Percentiles rank a stretch among this genome's conserved stretches.
phyloP scores from a whole-genome alignment of 768 basidiomycete species.

The Cytidiella melzeri region DNA sequence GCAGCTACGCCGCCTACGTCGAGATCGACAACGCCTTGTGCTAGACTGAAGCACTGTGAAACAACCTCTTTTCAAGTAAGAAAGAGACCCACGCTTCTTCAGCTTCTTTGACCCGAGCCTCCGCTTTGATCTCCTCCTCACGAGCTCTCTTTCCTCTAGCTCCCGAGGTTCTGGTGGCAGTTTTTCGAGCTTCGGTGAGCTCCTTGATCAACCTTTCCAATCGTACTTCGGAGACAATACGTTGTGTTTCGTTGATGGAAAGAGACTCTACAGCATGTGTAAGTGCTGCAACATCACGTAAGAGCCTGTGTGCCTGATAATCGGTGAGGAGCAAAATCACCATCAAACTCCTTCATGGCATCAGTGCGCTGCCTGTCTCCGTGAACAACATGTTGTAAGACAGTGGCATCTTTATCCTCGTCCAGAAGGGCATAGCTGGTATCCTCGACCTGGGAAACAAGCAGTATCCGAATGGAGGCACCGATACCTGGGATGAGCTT shows the following conservation, averaged over 20 bases:
- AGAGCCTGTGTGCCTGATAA: no score
- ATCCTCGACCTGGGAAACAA: constrained; percentile 8
- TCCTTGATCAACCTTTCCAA: constrained; percentile 10
- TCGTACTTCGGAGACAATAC: constrained; percentile 1
- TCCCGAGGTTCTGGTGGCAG: constrained; percentile 15
- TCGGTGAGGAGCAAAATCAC: background rate
- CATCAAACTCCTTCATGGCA: constrained; percentile 9
- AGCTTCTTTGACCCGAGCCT: constrained; percentile 13
- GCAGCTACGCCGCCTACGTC: constrained; percentile 9
- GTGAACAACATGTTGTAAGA: constrained; percentile 7
- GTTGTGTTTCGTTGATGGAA: constrained; percentile 2
- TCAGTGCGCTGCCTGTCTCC: constrained; percentile 5
- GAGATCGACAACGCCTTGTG: background rate
- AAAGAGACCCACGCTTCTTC: constrained; percentile 4
- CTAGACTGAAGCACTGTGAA: constrained; percentile 3
- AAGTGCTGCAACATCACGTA: background rate
- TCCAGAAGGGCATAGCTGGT: background rate
- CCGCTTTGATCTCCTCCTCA: constrained; percentile 14
- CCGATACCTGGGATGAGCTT: constrained; percentile 9
- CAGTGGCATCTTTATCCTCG: background rate
- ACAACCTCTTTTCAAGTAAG: constrained; percentile 1
- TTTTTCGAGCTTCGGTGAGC: constrained; percentile 15
- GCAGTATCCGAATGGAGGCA: constrained; percentile 5
- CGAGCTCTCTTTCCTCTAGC: constrained; percentile 15
- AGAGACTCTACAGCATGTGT: constrained; percentile 1